Base-by-base conservation (phyloP, 305 asterid species). In the Ajuga reptans region DNA sequence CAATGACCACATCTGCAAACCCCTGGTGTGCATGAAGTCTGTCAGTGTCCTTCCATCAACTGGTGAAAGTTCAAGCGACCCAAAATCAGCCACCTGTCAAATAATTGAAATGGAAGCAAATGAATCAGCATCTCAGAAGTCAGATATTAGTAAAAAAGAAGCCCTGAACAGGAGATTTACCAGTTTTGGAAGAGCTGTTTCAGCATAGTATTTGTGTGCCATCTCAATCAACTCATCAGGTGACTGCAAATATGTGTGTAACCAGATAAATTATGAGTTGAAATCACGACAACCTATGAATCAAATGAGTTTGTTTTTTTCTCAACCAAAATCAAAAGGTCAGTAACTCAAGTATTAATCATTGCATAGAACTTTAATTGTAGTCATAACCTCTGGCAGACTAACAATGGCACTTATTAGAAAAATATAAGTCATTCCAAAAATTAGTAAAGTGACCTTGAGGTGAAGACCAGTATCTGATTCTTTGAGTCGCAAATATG, bases 391-490 rank as follows among this genome's bases (percentile, higher is more conserved):
- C 68, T 70, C 73, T 50, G 73, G 63, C 51, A 57, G 68, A 77
- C 53, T 31, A 59, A 63, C 66, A 57, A 75, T 5, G 57, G 57
- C 63, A 58, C 21, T 45, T 27, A 27, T 21, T 21, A 36, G 73
- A 67, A 63, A n/a, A 37, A 78, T 42, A 76, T 64, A 9, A 63
- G 0, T 36, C 1, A 55, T 47, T 4, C 18, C 72, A 4, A 75
- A 56, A 64, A 65, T 68, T 58, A 57, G 65, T 55, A 61, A 71
- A 41, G 29, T 53, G 73, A 88, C 97, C 95, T 90, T 90, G 49
- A 86, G 97, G 80, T 90, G 97, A 81, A 90, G 87, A 76, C 91
- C 95, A 62, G 95, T 86, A 74, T 88, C 91, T 47, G 95, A 84
- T 80, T 88, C 97, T 80, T 84, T 90, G 57, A 90, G 94, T 75